Evolutionary conservation across 2,329 filamentous ascomycete species (phyloP), one percentile per base, ranked within the genome.

Genomic region (Coniella vitis): DNA sequence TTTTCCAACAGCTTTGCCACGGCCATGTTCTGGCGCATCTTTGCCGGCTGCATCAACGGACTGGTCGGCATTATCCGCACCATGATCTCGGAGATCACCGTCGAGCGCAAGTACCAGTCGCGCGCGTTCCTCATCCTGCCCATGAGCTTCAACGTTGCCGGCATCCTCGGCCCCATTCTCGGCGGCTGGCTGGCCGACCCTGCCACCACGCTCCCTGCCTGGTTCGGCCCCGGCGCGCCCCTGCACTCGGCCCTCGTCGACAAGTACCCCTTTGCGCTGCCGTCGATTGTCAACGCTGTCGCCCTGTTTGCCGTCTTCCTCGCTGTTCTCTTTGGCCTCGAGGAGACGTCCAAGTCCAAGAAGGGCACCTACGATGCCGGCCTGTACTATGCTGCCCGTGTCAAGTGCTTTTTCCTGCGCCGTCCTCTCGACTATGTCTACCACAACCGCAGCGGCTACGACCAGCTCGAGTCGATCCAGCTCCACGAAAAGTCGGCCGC

Each of bases 131-230:
- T 74, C 32, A 65, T 74, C 20, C 59, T 73, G 3, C 70, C 71
- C 13, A 69, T 74, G 59, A 73, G 70, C 55, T 74, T 74, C 57
- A 74, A 73, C 48, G 63, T 72, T 17, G 71, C 70, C 2, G 68
- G 65, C 36, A 70, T 72, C 25, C 53, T 74, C 3, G 71, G 71
- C 1, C 71, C 71, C 42, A 63, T 74, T 39, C 69, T 83, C 65
- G 84, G 85, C 38, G 85, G 85, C 22, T 63, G 86, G 43, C 67
- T 89, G 22, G 83, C 85, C 14, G 81, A 88, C 57, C 84, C 85
- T 0, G 70, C 76, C 5, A 69, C 68, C 7, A 83, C 69, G 9
- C 78, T 86, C 59, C 84, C 84, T 0, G 63, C 65, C 0, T 46
- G 85, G 0, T 87, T 89, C 58, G 83, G 81, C 0, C 72, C 77